Percentiles rank a stretch among this genome's conserved stretches.
phyloP scores from a whole-genome alignment of 2,329 filamentous ascomycete genomes.

The Teratosphaeria destructans region DNA sequence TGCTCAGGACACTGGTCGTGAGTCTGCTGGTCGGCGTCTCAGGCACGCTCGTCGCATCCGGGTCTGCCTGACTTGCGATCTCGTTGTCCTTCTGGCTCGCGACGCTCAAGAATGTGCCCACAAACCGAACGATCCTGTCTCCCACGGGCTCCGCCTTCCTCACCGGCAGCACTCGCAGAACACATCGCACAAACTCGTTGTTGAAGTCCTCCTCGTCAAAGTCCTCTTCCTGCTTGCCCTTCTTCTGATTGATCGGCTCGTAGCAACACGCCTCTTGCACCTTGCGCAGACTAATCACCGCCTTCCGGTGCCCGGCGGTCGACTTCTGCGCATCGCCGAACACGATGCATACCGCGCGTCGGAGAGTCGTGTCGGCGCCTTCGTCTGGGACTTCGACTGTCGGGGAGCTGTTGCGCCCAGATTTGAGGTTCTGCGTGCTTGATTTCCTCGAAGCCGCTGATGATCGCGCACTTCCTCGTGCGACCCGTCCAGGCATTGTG shows the following conservation, averaged over 20 bases:
- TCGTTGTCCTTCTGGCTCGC: constrained; percentile 47
- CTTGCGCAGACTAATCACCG: constrained; percentile 78
- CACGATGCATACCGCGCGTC: constrained; percentile 56
- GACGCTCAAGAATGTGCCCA: constrained; percentile 75
- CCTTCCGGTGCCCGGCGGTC: constrained; percentile 80
- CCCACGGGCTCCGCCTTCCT: constrained; percentile 87
- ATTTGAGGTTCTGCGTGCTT: constrained; percentile 8
- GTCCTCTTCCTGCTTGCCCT: constrained; percentile 48
- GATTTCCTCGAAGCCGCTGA: constrained; percentile 2
- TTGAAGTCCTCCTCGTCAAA: constrained; percentile 84
- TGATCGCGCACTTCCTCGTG: constrained; percentile 9
- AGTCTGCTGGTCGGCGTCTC: constrained; percentile 80
- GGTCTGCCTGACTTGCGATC: constrained; percentile 37
- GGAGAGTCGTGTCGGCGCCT: constrained; percentile 57
- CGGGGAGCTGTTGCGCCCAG: constrained; percentile 18
- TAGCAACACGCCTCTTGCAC: constrained; percentile 74
- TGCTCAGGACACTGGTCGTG: constrained; percentile 61
- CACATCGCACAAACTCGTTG: constrained; percentile 69
- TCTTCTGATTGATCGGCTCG: constrained; percentile 41
- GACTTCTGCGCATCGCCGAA: constrained; percentile 65
- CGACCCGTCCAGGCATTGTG: constrained; percentile 24
- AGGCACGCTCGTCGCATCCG: constrained; percentile 54
- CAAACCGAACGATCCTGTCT: constrained; percentile 74
- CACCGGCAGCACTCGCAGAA: constrained; percentile 70
- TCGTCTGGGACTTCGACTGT: constrained; percentile 41